Evolutionary conservation across 2,329 filamentous ascomycete species (phyloP).

Genomic region (Diplodia sapinea): DNA sequence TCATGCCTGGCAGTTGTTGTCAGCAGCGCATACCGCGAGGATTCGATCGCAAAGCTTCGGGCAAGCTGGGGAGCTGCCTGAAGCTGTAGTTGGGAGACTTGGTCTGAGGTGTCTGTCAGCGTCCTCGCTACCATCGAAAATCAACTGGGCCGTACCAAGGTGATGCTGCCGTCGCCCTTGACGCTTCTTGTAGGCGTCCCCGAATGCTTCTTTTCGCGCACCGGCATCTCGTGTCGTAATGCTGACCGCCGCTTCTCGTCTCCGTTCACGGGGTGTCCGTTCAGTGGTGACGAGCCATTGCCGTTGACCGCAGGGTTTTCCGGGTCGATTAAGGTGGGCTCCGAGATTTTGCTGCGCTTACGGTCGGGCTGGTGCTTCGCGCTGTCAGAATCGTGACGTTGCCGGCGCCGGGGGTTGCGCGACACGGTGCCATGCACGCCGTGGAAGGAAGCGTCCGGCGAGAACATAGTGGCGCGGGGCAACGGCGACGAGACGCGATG

Average conservation of each 20-base stretch:
- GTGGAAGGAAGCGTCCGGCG: conserved; percentile 45
- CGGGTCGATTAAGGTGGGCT: conserved; percentile 47
- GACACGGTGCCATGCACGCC: conserved; percentile 47
- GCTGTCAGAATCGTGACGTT: conserved; percentile 54
- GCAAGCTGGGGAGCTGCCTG: conserved; percentile 81
- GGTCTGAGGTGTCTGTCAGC: conserved; percentile 59
- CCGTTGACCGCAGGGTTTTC: conserved; percentile 40
- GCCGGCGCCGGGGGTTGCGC: conserved; percentile 54
- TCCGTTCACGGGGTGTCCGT: conserved; percentile 42
- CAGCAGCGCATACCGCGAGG: conserved; percentile 60
- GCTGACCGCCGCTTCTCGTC: conserved; percentile 39
- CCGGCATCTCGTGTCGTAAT: conserved; percentile 46
- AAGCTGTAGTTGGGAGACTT: conserved; percentile 85
- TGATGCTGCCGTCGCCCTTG: conserved; percentile 71
- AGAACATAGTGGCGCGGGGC: conserved; percentile 45
- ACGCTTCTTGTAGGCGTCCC: conserved; percentile 56
- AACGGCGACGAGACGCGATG: conserved; percentile 35
- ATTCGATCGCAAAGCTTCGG: conserved; percentile 74
- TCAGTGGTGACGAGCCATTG: conserved; percentile 41
- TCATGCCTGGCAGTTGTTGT: conserved; percentile 16
- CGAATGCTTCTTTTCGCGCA: conserved; percentile 48
- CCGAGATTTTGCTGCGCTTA: conserved; percentile 56
- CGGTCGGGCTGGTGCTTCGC: conserved; percentile 48
- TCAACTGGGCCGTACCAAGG: conserved; percentile 63
- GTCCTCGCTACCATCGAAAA: neutral